Conservation (phyloP, 345 rosid genomes). For the Eucalyptus sideroxylon region DNA sequence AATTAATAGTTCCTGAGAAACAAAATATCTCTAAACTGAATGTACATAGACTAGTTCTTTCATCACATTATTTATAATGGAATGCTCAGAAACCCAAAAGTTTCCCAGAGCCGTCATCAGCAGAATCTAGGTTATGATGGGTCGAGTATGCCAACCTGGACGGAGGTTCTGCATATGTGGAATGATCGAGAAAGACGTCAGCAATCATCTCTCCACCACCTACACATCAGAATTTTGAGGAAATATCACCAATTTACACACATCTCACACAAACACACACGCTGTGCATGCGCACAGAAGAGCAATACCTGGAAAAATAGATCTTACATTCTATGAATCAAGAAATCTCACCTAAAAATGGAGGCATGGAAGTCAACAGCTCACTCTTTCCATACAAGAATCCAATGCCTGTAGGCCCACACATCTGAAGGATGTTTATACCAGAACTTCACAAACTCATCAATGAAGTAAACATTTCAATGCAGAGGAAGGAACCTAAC, state of each 20-base stretch:
- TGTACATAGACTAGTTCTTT: neutral
- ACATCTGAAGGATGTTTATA: constrained; percentile 97
- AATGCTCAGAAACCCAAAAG: neutral
- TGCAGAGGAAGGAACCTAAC: constrained; percentile 28
- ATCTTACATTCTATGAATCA: neutral
- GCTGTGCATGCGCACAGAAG: neutral
- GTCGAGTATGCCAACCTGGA: constrained; percentile 47
- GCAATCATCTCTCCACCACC: constrained; percentile 99
- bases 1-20: neutral
- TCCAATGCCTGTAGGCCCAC: constrained; percentile 99
- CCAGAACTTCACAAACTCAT: constrained; percentile 32
- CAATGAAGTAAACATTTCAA: neutral
- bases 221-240: neutral
- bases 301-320: neutral
- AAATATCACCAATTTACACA: neutral
- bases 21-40: neutral
- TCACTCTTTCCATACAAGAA: constrained; percentile 86
- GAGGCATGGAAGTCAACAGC: constrained; percentile 69
- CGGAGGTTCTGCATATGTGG: constrained; percentile 93
- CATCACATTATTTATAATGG: neutral
- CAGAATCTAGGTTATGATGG: neutral
- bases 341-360: constrained; percentile 62
- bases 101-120: neutral
- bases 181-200: constrained; percentile 89
- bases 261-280: neutral